phyloP scores from a whole-genome alignment of 1,139 yeast species.

The Magnusiomyces clavatus region DNA sequence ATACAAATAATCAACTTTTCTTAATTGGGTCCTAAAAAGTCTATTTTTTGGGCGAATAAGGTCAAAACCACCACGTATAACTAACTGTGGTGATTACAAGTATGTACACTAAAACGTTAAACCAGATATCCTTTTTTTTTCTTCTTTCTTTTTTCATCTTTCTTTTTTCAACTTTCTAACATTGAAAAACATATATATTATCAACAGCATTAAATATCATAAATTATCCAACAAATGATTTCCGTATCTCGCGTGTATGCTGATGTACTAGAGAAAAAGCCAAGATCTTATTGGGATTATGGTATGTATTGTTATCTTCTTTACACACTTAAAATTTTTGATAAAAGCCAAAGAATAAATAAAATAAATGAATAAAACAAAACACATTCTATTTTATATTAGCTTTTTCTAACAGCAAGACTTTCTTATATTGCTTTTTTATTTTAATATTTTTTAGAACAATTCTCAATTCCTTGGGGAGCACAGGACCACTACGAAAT shows the following conservation, averaged over 20 bases:
- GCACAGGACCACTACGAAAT: slow-evolving; percentile 72
- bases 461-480: slow-evolving; percentile 42
- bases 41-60: no score
- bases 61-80: no score
- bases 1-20: no score
- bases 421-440: neutral
- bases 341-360: neutral
- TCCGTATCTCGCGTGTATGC: slow-evolving; percentile 76
- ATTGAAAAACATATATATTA: no score
- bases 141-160: no score
- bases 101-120: no score
- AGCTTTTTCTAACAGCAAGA: neutral
- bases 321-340: neutral
- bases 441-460: slow-evolving; percentile 23
- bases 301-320: slow-evolving; percentile 18
- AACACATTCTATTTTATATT: neutral
- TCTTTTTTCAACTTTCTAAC: no score
- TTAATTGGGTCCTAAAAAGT: no score
- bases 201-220: no score
- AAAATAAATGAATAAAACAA: neutral
- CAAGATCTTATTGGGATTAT: slow-evolving; percentile 86
- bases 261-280: slow-evolving; percentile 65
- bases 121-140: no score
- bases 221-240: neutral
- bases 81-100: no score